These are phyloP conservation scores for Penicillium cinerascens DNA, from an alignment of 495 filamentous ascomycete genomes.

Conservation along the genomic window DNA sequence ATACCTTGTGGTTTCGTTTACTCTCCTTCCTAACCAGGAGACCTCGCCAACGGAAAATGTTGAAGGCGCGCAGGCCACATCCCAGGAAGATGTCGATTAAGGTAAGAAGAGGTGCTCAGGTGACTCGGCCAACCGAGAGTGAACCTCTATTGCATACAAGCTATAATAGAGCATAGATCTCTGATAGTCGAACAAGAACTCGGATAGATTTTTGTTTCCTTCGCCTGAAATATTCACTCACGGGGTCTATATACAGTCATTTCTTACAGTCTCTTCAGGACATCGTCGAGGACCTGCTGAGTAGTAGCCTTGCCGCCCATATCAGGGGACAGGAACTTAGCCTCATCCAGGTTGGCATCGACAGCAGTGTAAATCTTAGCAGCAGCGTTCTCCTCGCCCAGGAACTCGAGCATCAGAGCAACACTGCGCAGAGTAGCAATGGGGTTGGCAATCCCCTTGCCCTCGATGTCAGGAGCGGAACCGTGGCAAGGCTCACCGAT, in stretches of 20 bases:
- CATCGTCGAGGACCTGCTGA: constrained; percentile 83
- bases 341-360: constrained; percentile 86
- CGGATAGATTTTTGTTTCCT: neutral
- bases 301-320: constrained; percentile 87
- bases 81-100: constrained; percentile 3
- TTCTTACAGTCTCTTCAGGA: constrained; percentile 75
- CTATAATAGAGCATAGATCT: neutral
- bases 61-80: constrained; percentile 12
- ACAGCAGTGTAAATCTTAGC: constrained; percentile 87
- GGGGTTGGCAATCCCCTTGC: constrained; percentile 88
- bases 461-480: constrained; percentile 92
- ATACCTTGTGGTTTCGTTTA: constrained; percentile 78
- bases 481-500: constrained; percentile 99
- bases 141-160: neutral
- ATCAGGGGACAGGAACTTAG: constrained; percentile 78
- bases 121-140: neutral
- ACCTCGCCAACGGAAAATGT: neutral
- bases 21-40: constrained; percentile 44
- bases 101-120: no score
- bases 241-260: constrained; percentile 16
- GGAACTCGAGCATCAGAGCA: constrained; percentile 93
- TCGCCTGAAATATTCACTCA: neutral
- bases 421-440: constrained; percentile 91
- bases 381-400: constrained; percentile 80
- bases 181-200: neutral